Evolutionary conservation across 371 early-diverging fungal genomes (phyloP).

Genomic region (Apophysomyces variabilis): DNA sequence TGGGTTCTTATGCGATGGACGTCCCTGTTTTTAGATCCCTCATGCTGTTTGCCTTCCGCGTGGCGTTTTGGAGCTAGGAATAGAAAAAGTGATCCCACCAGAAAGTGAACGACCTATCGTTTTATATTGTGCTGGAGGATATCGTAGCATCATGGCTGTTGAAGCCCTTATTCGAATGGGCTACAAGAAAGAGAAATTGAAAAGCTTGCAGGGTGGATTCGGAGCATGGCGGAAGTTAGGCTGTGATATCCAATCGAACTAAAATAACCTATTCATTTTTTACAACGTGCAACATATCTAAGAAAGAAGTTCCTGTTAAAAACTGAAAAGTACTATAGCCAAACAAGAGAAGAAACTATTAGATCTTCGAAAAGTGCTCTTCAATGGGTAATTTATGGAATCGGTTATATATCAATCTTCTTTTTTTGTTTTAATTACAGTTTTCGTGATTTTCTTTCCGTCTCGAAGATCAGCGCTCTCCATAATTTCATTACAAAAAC

Average conservation of each 20-base stretch:
- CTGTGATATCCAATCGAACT: constrained; percentile 21
- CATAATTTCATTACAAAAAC: constrained; percentile 84
- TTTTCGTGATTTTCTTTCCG: constrained; percentile 61
- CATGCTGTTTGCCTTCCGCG: constrained; percentile 32
- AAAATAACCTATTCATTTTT: neutral
- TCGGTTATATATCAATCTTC: neutral
- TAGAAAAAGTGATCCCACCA: constrained; percentile 32
- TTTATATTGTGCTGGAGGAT: constrained; percentile 61
- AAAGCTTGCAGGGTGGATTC: constrained; percentile 36
- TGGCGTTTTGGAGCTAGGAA: constrained; percentile 31
- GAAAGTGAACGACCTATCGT: constrained; percentile 44
- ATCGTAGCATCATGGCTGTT: constrained; percentile 60
- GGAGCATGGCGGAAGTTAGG: constrained; percentile 36
- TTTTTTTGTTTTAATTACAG: constrained; percentile 22
- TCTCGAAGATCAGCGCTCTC: constrained; percentile 86
- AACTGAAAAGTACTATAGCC: neutral
- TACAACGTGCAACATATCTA: no score
- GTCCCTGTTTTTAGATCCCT: constrained; percentile 25
- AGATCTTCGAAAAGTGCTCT: neutral
- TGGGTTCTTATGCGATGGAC: neutral
- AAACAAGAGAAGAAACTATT: neutral
- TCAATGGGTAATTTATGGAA: neutral
- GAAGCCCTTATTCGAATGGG: constrained; percentile 57
- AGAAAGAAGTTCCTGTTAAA: no score
- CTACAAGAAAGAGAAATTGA: constrained; percentile 47